Percentiles rank a stretch among this genome's conserved stretches.
These are phyloP conservation scores for Halenospora varia DNA, from an alignment of 495 filamentous ascomycete genomes.

Conservation along the genomic window DNA sequence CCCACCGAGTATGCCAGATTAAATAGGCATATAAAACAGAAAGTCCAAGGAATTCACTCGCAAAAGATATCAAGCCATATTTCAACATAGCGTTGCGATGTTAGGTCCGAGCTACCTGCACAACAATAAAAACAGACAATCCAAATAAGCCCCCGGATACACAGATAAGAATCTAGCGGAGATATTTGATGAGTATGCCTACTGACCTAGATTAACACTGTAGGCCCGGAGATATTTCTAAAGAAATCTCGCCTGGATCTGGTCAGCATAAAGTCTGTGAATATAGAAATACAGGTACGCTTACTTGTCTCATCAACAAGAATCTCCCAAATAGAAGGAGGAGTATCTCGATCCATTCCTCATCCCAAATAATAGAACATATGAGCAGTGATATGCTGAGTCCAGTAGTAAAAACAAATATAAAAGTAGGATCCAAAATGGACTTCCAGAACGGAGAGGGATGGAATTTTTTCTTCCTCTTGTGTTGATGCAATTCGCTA, in stretches of 20 bases:
- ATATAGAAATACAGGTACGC: neutral
- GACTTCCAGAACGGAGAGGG: neutral
- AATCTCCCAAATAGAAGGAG: conserved; percentile 1
- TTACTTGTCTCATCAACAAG: neutral
- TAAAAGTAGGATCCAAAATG: neutral
- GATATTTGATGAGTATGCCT: neutral
- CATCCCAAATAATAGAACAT: neutral
- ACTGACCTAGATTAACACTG: neutral
- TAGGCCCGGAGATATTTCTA: neutral
- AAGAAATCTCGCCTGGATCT: neutral
- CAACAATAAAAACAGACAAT: neutral
- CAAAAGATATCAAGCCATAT: neutral
- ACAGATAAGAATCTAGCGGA: neutral
- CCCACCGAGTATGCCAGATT: neutral
- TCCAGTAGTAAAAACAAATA: neutral
- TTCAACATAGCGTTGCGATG: neutral
- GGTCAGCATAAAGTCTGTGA: neutral
- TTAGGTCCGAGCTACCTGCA: neutral
- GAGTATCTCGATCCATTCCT: conserved; percentile 1
- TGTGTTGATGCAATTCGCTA: neutral
- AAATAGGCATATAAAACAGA: conserved; percentile 1
- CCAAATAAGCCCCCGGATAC: neutral
- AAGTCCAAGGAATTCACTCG: neutral
- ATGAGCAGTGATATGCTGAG: neutral
- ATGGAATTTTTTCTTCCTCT: neutral